Evolutionary conservation across 345 rosid species (phyloP).

Genomic region (Cardamine occulta): DNA sequence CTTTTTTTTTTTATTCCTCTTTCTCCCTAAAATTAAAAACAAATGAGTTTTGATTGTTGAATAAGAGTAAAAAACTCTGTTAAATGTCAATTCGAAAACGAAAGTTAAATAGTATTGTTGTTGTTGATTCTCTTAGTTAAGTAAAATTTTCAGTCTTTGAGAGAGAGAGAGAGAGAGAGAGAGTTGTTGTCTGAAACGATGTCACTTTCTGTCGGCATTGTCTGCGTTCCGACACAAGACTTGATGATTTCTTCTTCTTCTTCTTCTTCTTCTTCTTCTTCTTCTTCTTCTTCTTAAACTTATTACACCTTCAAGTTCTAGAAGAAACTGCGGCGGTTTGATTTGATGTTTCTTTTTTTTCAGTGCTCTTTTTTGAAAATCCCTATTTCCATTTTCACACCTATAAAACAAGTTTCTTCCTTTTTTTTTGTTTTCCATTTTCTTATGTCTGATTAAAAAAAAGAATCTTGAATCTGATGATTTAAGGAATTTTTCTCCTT

Average conservation of each 20-base stretch:
- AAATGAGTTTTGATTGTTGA: conserved; percentile 30
- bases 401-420: conserved; percentile 11
- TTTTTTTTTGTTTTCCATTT: background rate
- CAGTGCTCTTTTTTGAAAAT: conserved; percentile 14
- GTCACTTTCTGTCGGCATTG: conserved; percentile 95
- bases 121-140: conserved; percentile 31
- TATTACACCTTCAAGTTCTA: conserved; percentile 46
- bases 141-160: conserved; percentile 30
- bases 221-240: conserved; percentile 66
- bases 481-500: background rate
- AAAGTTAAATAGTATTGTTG: conserved; percentile 14
- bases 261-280: no score
- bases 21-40: conserved; percentile 15
- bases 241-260: conserved; percentile 47
- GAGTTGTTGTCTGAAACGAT: conserved; percentile 67
- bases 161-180: conserved; percentile 36
- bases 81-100: background rate
- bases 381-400: conserved; percentile 27
- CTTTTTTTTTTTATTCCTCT: conserved; percentile 26
- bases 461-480: conserved; percentile 24
- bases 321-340: conserved; percentile 49
- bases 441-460: background rate
- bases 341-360: conserved; percentile 42
- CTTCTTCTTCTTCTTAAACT: conserved; percentile 19
- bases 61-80: conserved; percentile 27